Base-by-base conservation (phyloP, 106 monocot genomes). In the Narthecium ossifragum region DNA sequence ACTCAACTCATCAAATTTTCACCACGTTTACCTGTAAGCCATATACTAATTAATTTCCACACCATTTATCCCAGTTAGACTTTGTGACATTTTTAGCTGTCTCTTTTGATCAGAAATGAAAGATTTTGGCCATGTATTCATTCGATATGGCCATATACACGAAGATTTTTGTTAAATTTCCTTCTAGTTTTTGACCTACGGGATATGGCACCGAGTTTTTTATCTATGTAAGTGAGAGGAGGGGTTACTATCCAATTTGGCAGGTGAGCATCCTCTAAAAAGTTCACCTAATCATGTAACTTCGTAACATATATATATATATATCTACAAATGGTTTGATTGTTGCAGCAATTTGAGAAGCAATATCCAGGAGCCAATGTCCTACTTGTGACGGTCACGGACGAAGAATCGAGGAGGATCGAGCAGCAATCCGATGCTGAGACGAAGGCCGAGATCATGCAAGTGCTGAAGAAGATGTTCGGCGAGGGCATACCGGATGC, bases 131-230 rank as follows among this genome's bases (percentile, higher is more conserved):
- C 3, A 51, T 92, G 5, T 76, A 83, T 34, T 37, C 80, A 41
- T 92, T 92, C 36, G 83, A 84, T 41, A 92, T 92, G 92, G 83
- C 83, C 8, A 66, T 92, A 0, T 92, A 92, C 72, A 90, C 81
- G 28, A 92, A 83, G 63, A 92, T 92, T 18, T 87, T 87, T 55
- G 27, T 92, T 7, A 92, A 92, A 46, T 92, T 92, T 28, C 86
- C 86, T 8, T 66, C 41, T 31, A 70, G 32, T 1, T 92, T 92
- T 15, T 92, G 92, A 86, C 86, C 86, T 6, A 70, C 51, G 13
- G 83, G 70, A 2, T 68, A 74, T n/a, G 91, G 83, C 0, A 80
- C 80, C 1, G 68, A 86, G 59, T 83, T 92, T 50, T 92, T 86
- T 67, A 28, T 83, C 0, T 83, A 86, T 62, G 83, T 83, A 7